Percentiles rank a stretch among this genome's conserved stretches.
phyloP scores from a whole-genome alignment of 2,329 filamentous ascomycete genomes.

The Fusarium temperatum region DNA sequence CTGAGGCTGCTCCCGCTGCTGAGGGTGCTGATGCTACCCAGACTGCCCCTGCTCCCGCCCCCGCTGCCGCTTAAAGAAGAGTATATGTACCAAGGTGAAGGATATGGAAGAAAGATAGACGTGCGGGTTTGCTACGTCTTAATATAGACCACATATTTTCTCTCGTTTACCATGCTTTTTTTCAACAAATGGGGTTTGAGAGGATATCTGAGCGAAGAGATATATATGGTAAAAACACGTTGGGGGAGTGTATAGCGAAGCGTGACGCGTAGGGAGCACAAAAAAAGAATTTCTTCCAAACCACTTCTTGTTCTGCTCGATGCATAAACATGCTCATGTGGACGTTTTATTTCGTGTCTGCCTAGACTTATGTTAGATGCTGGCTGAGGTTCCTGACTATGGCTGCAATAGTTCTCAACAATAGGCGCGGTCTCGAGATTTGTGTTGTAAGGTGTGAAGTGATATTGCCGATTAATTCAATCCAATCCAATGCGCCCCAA shows the following conservation, averaged over 20 bases:
- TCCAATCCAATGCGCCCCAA: slow-evolving; percentile 15
- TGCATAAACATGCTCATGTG: slow-evolving; percentile 1
- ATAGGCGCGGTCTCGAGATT: slow-evolving; percentile 22
- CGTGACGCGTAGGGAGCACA: slow-evolving; percentile 18
- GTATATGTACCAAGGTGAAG: slow-evolving; percentile 4
- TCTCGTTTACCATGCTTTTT: slow-evolving; percentile 31
- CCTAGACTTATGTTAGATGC: slow-evolving; percentile 16
- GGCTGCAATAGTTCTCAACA: slow-evolving; percentile 34
- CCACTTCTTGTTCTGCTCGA: background rate
- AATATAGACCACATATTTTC: slow-evolving; percentile 36
- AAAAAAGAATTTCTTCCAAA: background rate
- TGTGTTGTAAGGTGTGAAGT: background rate
- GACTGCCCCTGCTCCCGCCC: slow-evolving; percentile 41
- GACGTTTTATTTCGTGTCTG: background rate
- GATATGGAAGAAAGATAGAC: slow-evolving; percentile 26
- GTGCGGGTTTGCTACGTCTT: slow-evolving; percentile 26
- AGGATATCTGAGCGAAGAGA: slow-evolving; percentile 17
- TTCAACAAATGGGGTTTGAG: slow-evolving; percentile 12
- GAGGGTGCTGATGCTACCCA: slow-evolving; percentile 48
- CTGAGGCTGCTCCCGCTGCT: slow-evolving; percentile 45
- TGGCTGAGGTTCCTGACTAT: slow-evolving; percentile 23
- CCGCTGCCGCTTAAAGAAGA: slow-evolving; percentile 46
- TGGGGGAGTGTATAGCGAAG: slow-evolving; percentile 15
- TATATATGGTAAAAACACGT: slow-evolving; percentile 21
- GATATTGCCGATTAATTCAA: slow-evolving; percentile 1